Evolutionary conservation across 139 green algal genomes (phyloP).

Genomic region (Ettlia oleoabundans): DNA sequence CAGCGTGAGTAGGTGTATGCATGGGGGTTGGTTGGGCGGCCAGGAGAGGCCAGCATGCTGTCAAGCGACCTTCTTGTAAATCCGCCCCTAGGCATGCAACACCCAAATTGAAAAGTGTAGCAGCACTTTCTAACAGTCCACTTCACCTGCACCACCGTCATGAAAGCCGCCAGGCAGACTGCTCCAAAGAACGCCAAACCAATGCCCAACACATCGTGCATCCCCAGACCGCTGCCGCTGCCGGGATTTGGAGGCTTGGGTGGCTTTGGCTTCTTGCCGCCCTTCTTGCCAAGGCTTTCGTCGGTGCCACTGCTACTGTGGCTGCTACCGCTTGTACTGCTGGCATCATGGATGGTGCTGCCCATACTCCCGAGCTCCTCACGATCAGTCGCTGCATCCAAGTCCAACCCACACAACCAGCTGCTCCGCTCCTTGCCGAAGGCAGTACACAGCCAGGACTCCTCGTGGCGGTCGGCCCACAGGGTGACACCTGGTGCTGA

Average conservation of each 20-base stretch:
- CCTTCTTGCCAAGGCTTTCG: neutral
- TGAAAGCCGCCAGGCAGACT: constrained; percentile 18
- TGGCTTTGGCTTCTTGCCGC: neutral
- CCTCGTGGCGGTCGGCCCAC: neutral
- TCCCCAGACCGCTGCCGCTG: neutral
- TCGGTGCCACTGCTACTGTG: no score
- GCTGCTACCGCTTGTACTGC: neutral
- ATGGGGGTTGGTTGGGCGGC: no score
- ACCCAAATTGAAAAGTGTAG: no score
- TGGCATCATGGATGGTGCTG: neutral
- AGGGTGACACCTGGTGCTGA: no score
- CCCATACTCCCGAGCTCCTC: neutral
- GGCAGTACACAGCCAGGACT: constrained; percentile 1
- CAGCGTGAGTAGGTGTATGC: neutral
- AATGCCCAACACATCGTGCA: constrained; percentile 6
- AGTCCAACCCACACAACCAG: neutral
- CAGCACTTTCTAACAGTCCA: no score
- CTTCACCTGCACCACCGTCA: constrained; percentile 28
- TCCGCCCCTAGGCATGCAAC: neutral
- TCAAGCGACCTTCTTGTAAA: no score
- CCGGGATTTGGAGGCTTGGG: neutral
- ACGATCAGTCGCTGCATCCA: neutral
- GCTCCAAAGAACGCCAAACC: neutral
- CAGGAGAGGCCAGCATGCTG: no score
- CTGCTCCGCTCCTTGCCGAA: neutral